Percentiles rank a stretch among this genome's conserved stretches.
phyloP scores from a whole-genome alignment of 1,284 basidiomycete species.

The Rhodotorula sp. region DNA sequence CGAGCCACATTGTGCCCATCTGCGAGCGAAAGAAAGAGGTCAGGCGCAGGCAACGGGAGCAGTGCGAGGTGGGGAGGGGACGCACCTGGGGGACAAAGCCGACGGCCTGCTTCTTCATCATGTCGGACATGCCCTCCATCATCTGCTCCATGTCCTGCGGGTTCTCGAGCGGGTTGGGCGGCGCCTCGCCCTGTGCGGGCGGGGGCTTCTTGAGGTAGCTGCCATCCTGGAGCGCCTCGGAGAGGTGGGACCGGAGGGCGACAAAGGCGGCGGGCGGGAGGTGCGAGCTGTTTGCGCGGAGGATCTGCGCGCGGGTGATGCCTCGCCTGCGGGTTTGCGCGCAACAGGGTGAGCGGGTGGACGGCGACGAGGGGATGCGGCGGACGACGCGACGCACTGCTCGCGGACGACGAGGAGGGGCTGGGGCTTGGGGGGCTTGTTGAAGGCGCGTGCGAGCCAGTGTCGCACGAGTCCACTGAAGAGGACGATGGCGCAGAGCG shows the following conservation, averaged over 20 bases:
- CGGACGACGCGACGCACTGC: constrained; percentile 66
- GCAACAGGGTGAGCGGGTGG: neutral
- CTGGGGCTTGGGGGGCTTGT: constrained; percentile 79
- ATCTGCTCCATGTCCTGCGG: constrained; percentile 93
- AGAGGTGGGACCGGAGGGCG: constrained; percentile 41
- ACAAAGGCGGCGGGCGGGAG: constrained; percentile 57
- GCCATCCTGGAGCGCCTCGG: constrained; percentile 68
- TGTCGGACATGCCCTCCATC: constrained; percentile 99
- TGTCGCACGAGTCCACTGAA: constrained; percentile 91
- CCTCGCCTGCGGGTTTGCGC: constrained; percentile 68
- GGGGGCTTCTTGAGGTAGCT: constrained; percentile 80
- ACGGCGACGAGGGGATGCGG: constrained; percentile 4
- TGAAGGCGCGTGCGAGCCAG: constrained; percentile 85
- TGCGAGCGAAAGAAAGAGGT: constrained; percentile 56
- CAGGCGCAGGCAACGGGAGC: neutral
- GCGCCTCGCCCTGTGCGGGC: constrained; percentile 56
- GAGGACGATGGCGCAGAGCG: constrained; percentile 97
- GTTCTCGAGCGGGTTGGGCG: constrained; percentile 71
- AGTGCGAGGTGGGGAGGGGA: neutral
- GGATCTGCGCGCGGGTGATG: constrained; percentile 74
- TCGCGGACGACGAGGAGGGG: constrained; percentile 78
- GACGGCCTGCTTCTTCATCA: constrained; percentile 98
- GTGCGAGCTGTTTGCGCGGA: constrained; percentile 73
- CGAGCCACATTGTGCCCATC: constrained; percentile 99
- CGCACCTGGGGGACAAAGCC: constrained; percentile 57